These are phyloP conservation scores for Ampelomyces quisqualis DNA, from an alignment of 2,329 filamentous ascomycete species.

Conservation along the genomic window DNA sequence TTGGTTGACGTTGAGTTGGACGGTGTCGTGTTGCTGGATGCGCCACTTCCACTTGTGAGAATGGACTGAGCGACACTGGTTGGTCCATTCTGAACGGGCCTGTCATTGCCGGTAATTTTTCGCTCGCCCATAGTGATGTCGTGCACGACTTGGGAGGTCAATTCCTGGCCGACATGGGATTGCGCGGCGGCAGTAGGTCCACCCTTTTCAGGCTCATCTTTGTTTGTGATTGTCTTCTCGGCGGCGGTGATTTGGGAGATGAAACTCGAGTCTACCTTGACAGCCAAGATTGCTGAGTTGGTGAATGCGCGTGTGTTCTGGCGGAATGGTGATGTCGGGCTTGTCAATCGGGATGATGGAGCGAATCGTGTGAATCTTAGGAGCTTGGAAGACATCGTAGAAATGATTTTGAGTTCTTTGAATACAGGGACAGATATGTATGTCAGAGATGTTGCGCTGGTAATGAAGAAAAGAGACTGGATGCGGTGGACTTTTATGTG, in stretches of 20 bases:
- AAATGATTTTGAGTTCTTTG: too few relatives aligned
- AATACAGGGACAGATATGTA: too few relatives aligned
- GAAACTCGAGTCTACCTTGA: conserved; percentile 41
- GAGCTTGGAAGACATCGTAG: too few relatives aligned
- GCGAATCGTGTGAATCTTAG: too few relatives aligned
- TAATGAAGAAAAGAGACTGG: too few relatives aligned
- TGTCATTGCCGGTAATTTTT: conserved; percentile 40
- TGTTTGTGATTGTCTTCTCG: conserved; percentile 45
- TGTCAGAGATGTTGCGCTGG: not conserved
- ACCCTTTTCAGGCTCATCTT: conserved; percentile 36
- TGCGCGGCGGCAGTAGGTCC: conserved; percentile 49
- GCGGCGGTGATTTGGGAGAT: conserved; percentile 46
- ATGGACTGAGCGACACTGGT: conserved; percentile 42
- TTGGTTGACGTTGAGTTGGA: conserved; percentile 4
- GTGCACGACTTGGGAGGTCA: conserved; percentile 40
- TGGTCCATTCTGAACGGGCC: conserved; percentile 41
- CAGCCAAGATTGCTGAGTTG: conserved; percentile 14
- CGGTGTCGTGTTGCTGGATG: conserved; percentile 4
- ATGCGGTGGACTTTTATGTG: too few relatives aligned
- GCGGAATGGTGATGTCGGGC: too few relatives aligned
- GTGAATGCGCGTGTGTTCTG: conserved; percentile 16
- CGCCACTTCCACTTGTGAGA: conserved; percentile 1
- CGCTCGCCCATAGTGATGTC: conserved; percentile 49
- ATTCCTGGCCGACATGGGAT: conserved; percentile 36
- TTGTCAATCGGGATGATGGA: too few relatives aligned